Conservation (phyloP, 192 early-diverging fungal genomes). For the Phycomyces nitens region DNA sequence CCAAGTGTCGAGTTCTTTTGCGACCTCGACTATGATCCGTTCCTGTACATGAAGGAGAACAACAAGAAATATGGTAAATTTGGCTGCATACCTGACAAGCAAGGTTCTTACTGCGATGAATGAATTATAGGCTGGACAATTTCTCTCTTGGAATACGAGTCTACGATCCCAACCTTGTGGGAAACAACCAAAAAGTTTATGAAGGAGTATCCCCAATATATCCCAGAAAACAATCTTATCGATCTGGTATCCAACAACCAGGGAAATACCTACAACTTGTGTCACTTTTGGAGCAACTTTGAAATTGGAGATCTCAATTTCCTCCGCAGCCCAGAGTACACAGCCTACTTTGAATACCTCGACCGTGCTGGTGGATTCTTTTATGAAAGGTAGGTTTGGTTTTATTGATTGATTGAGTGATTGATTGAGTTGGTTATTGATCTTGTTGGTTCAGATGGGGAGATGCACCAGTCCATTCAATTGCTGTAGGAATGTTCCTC, state of each 20-base stretch:
- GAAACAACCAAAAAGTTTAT: constrained; percentile 54
- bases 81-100: background rate
- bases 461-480: constrained; percentile 75
- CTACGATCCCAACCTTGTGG: constrained; percentile 76
- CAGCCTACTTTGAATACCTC: constrained; percentile 60
- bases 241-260: constrained; percentile 41
- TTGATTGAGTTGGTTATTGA: no score
- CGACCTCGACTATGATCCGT: constrained; percentile 81
- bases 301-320: constrained; percentile 78
- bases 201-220: constrained; percentile 46
- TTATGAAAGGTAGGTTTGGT: constrained; percentile 55
- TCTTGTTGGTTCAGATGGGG: constrained; percentile 58
- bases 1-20: constrained; percentile 76
- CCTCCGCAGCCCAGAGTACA: constrained; percentile 63
- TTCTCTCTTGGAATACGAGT: constrained; percentile 57
- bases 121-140: constrained; percentile 46
- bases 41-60: constrained; percentile 69
- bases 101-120: no score
- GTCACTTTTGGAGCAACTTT: constrained; percentile 87
- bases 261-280: constrained; percentile 58
- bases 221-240: constrained; percentile 52
- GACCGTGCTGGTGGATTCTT: constrained; percentile 84
- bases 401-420: no score
- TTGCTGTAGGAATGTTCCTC: constrained; percentile 61
- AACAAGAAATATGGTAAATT: constrained; percentile 66